phyloP scores from a whole-genome alignment of 139 green algal species.

The Picochlorum sp. region DNA sequence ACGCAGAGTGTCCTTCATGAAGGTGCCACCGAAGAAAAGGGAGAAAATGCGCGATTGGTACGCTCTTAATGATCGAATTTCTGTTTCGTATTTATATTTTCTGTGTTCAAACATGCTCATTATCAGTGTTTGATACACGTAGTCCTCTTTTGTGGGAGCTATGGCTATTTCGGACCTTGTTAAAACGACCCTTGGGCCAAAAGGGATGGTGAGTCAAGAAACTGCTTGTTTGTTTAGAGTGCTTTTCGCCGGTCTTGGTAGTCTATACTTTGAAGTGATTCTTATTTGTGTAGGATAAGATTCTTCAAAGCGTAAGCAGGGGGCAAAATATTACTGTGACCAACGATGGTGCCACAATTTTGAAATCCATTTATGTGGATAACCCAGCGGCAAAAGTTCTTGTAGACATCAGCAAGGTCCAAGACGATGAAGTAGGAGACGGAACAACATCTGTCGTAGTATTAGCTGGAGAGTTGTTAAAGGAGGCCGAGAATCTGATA shows the following conservation, averaged over 20 bases:
- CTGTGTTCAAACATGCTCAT: background rate
- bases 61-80: too few species aligned
- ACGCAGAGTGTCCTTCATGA: conserved; percentile 41
- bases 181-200: conserved; percentile 95
- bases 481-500: conserved; percentile 91
- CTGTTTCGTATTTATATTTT: background rate
- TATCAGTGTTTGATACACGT: conserved; percentile 4
- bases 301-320: conserved; percentile 86
- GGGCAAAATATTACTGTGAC: conserved; percentile 85
- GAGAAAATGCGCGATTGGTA: conserved; percentile 88
- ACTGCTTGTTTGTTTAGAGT: background rate
- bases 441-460: conserved; percentile 97
- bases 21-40: conserved; percentile 82
- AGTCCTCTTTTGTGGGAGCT: conserved; percentile 91
- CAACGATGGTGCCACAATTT: conserved; percentile 97
- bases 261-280: too few species aligned
- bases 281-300: conserved; percentile 98
- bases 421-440: conserved; percentile 98
- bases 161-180: conserved; percentile 97
- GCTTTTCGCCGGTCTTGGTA: background rate
- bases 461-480: conserved; percentile 90
- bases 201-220: conserved; percentile 91
- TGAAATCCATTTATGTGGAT: conserved; percentile 93
- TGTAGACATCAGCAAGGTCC: conserved; percentile 88
- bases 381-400: conserved; percentile 96